Percentiles rank a stretch among this genome's conserved stretches.
These are phyloP conservation scores for Orbilia quercus DNA, from an alignment of 2,329 filamentous ascomycete genomes.

Conservation along the genomic window DNA sequence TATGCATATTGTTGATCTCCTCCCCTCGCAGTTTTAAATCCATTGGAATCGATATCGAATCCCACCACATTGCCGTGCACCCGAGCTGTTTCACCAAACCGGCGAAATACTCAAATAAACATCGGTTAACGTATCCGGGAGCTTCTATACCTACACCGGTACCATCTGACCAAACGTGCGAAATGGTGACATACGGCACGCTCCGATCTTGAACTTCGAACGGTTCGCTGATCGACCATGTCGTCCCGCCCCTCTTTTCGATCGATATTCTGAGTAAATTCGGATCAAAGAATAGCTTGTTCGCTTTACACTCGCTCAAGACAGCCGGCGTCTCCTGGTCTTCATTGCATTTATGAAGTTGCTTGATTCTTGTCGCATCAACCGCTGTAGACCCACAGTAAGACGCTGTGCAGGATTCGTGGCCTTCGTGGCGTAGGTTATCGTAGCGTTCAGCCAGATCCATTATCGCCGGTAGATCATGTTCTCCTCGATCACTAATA, in stretches of 20 bases:
- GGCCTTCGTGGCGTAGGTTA: slow-evolving; percentile 14
- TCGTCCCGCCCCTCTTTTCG: slow-evolving; percentile 11
- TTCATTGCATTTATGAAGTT: slow-evolving; percentile 29
- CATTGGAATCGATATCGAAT: slow-evolving; percentile 60
- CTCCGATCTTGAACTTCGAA: slow-evolving; percentile 13
- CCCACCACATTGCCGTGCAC: slow-evolving; percentile 61
- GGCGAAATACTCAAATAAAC: slow-evolving; percentile 59
- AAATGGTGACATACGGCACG: slow-evolving; percentile 59
- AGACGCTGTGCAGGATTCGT: slow-evolving; percentile 25
- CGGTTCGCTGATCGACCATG: slow-evolving; percentile 34
- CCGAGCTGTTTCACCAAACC: slow-evolving; percentile 48
- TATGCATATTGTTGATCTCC: slow-evolving; percentile 60
- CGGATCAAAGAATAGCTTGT: slow-evolving; percentile 29
- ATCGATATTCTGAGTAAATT: slow-evolving; percentile 11
- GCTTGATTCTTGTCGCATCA: slow-evolving; percentile 28
- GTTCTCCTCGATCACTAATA: slow-evolving; percentile 25
- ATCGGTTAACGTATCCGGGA: slow-evolving; percentile 60
- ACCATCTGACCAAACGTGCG: slow-evolving; percentile 61
- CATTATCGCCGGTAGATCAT: slow-evolving; percentile 38
- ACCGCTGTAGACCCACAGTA: slow-evolving; percentile 22
- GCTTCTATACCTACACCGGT: slow-evolving; percentile 59
- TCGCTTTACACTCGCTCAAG: not conserved
- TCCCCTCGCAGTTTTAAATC: slow-evolving; percentile 42
- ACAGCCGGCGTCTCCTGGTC: not conserved
- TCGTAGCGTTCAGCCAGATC: slow-evolving; percentile 12